Evolutionary conservation across 768 basidiomycete species (phyloP).

Genomic region (Termitomyces sp.): DNA sequence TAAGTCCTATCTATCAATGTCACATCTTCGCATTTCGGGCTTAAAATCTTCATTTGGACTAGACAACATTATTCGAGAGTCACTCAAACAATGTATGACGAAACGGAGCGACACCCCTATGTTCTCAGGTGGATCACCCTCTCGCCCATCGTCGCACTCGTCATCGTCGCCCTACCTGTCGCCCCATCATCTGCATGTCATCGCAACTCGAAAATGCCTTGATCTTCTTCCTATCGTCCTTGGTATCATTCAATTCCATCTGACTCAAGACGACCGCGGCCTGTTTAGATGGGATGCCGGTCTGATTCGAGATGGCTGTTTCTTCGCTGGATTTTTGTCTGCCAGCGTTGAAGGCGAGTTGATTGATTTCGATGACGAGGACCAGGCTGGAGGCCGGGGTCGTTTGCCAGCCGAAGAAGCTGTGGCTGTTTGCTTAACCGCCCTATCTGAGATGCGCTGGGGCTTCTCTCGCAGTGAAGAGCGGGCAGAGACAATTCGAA

Average conservation of each 20-base stretch:
- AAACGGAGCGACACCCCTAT: conserved; percentile 16
- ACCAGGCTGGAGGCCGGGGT: conserved; percentile 21
- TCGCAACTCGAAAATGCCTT: conserved; percentile 49
- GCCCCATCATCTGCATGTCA: conserved; percentile 41
- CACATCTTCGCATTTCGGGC: conserved; percentile 4
- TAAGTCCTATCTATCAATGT: conserved; percentile 33
- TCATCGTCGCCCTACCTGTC: conserved; percentile 43
- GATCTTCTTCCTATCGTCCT: conserved; percentile 47
- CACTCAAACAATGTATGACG: conserved; percentile 58
- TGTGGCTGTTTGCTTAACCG: conserved; percentile 59
- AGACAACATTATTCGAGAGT: conserved; percentile 87
- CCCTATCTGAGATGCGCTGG: conserved; percentile 84
- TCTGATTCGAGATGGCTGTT: conserved; percentile 85
- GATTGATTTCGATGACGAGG: conserved; percentile 33
- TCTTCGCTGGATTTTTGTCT: conserved; percentile 78
- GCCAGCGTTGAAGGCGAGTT: conserved; percentile 56
- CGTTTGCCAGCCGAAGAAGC: conserved; percentile 38
- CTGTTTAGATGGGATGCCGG: conserved; percentile 87
- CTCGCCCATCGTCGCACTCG: conserved; percentile 42
- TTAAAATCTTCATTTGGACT: conserved; percentile 12
- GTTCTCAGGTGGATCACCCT: conserved; percentile 43
- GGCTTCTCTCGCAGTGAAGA: conserved; percentile 72
- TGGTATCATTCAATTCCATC: conserved; percentile 47
- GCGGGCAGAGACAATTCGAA: conserved; percentile 56
- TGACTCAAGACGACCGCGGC: conserved; percentile 30